Conservation (phyloP, 441 rosid genomes). For the Gossypium davidsonii region DNA sequence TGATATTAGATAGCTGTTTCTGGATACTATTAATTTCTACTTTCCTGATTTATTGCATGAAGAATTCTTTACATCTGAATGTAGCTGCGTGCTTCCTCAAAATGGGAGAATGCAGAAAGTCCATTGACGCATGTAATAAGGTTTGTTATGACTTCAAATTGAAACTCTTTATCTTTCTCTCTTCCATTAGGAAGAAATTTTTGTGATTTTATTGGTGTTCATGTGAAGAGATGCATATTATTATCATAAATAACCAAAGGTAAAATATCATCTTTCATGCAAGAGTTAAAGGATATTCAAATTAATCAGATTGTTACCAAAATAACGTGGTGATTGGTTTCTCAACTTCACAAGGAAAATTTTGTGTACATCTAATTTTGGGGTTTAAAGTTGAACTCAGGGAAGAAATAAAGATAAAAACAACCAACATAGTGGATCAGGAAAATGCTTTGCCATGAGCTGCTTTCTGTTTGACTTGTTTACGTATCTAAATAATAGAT, state of each 20-base stretch:
- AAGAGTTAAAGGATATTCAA: neutral
- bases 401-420: neutral
- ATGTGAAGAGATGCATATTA: neutral
- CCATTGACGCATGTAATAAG: constrained; percentile 85
- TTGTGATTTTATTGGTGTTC: neutral
- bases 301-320: neutral
- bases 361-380: neutral
- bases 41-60: constrained; percentile 21
- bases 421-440: neutral
- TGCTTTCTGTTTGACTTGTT: neutral
- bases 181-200: neutral
- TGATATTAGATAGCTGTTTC: constrained; percentile 9
- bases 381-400: neutral
- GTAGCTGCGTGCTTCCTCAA: constrained; percentile 88
- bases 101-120: constrained; percentile 81
- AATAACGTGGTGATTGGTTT: neutral
- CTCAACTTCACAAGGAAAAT: neutral
- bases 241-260: neutral
- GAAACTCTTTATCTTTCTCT: neutral
- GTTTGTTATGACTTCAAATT: constrained; percentile 26
- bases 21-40: constrained; percentile 4
- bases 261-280: neutral
- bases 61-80: constrained; percentile 79
- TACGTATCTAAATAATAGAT: neutral
- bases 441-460: neutral